Conservation (phyloP, 176 grass and related monocot species). For the Poa pratensis region DNA sequence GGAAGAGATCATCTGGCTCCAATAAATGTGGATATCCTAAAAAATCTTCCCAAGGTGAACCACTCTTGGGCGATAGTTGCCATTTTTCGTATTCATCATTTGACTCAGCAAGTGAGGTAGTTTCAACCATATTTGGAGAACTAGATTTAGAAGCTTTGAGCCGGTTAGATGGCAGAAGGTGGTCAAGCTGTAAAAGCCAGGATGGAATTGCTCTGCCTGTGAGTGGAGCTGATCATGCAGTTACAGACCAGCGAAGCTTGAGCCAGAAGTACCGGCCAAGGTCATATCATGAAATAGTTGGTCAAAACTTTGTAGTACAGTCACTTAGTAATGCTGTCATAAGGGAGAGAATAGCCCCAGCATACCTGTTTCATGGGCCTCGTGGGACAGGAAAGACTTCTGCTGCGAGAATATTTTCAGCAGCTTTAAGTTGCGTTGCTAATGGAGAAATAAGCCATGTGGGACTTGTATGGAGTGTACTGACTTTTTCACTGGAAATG, state of each 20-base stretch:
- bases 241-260: slow-evolving; percentile 83
- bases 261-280: slow-evolving; percentile 88
- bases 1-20: slow-evolving; percentile 68
- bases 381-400: slow-evolving; percentile 98
- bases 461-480: slow-evolving; percentile 70
- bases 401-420: slow-evolving; percentile 78
- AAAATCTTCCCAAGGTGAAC: slow-evolving; percentile 72
- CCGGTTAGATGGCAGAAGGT: slow-evolving; percentile 94
- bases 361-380: slow-evolving; percentile 96
- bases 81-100: slow-evolving; percentile 73
- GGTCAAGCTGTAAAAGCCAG: slow-evolving; percentile 99
- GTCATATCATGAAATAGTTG: slow-evolving; percentile 84
- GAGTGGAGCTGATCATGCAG: slow-evolving; percentile 58
- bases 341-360: slow-evolving; percentile 85
- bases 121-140: slow-evolving; percentile 91
- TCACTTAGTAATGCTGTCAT: slow-evolving; percentile 89
- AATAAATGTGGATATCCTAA: slow-evolving; percentile 63
- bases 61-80: slow-evolving; percentile 73
- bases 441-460: slow-evolving; percentile 80
- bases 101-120: slow-evolving; percentile 80
- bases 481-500: slow-evolving; percentile 58
- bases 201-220: slow-evolving; percentile 56
- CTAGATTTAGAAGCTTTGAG: slow-evolving; percentile 96
- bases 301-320: slow-evolving; percentile 91
- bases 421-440: slow-evolving; percentile 79